Evolutionary conservation across 768 basidiomycete species (phyloP).

Genomic region (Amanita subjunquillea): DNA sequence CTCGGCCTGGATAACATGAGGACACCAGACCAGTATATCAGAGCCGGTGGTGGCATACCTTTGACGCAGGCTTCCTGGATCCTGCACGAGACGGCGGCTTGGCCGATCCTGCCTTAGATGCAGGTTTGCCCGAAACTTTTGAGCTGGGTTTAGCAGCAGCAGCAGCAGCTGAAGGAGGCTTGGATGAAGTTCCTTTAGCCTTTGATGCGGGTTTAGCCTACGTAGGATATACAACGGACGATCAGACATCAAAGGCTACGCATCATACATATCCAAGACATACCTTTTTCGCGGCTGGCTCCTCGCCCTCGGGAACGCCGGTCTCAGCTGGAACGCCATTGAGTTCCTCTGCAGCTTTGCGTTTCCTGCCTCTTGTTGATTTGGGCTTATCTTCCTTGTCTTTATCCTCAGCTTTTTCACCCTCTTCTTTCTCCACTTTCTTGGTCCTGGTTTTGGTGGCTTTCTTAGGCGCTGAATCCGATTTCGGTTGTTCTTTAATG

Average conservation of each 20-base stretch:
- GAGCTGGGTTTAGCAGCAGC: slow-evolving; percentile 31
- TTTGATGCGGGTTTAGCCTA: slow-evolving; percentile 35
- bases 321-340: slow-evolving; percentile 27
- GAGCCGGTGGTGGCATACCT: slow-evolving; percentile 25
- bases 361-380: slow-evolving; percentile 28
- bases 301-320: slow-evolving; percentile 9
- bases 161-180: slow-evolving; percentile 6
- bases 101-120: slow-evolving; percentile 23
- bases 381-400: slow-evolving; percentile 47
- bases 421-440: slow-evolving; percentile 29
- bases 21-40: slow-evolving; percentile 8
- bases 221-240: slow-evolving; percentile 15
- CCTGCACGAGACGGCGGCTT: slow-evolving; percentile 35
- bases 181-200: slow-evolving; percentile 19
- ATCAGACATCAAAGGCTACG: slow-evolving; percentile 8
- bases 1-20: slow-evolving; percentile 21
- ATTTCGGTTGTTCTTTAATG: slow-evolving; percentile 64
- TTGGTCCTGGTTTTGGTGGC: slow-evolving; percentile 53
- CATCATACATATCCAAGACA: slow-evolving; percentile 8
- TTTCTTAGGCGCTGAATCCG: slow-evolving; percentile 43
- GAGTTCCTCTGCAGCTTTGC: slow-evolving; percentile 31
- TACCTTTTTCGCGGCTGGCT: slow-evolving; percentile 61
- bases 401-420: slow-evolving; percentile 25
- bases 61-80: slow-evolving; percentile 57
- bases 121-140: slow-evolving; percentile 29